A percentile compares a stretch with the other conserved stretches of the same genome.
Evolutionary conservation across 345 rosid genomes (phyloP).

Genomic region (Hypericum androsaemum): DNA sequence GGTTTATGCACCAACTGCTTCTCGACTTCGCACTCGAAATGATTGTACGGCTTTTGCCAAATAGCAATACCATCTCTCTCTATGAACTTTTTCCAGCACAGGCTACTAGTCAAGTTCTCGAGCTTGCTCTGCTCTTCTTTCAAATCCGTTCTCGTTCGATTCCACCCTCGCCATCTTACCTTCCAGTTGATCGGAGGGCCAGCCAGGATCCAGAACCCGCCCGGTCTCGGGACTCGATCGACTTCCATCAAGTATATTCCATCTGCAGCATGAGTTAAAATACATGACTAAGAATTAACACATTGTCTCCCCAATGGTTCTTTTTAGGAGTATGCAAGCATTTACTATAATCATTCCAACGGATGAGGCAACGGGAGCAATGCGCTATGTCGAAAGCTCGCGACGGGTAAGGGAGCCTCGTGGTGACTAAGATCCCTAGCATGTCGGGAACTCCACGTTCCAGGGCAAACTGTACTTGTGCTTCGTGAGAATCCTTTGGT

Average conservation of each 20-base stretch:
- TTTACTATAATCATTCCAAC: slow-evolving; percentile 28
- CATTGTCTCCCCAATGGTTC: not conserved
- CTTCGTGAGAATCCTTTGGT: slow-evolving; percentile 40
- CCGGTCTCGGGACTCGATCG: slow-evolving; percentile 35
- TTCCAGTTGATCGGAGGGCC: slow-evolving; percentile 51
- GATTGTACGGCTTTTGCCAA: slow-evolving; percentile 39
- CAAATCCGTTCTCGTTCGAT: slow-evolving; percentile 25
- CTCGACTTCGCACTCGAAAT: slow-evolving; percentile 18
- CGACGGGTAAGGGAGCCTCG: slow-evolving; percentile 37
- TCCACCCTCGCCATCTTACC: slow-evolving; percentile 33
- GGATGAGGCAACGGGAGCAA: slow-evolving; percentile 43
- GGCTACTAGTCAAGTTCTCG: slow-evolving; percentile 32
- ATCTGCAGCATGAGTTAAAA: slow-evolving; percentile 11
- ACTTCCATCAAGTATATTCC: slow-evolving; percentile 41
- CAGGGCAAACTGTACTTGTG: slow-evolving; percentile 36
- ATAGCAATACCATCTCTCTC: slow-evolving; percentile 43
- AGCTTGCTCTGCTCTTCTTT: slow-evolving; percentile 31
- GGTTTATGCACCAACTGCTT: slow-evolving; percentile 12
- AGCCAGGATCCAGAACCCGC: slow-evolving; percentile 54
- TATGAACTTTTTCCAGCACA: slow-evolving; percentile 39
- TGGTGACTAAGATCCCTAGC: slow-evolving; percentile 34
- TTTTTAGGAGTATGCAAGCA: too few species aligned
- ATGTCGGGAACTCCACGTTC: slow-evolving; percentile 40
- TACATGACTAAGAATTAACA: not conserved
- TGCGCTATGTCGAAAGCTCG: slow-evolving; percentile 43